Base-by-base conservation (phyloP, 176 grass and related monocot genomes). In the Cenchrus fungigraminus region DNA sequence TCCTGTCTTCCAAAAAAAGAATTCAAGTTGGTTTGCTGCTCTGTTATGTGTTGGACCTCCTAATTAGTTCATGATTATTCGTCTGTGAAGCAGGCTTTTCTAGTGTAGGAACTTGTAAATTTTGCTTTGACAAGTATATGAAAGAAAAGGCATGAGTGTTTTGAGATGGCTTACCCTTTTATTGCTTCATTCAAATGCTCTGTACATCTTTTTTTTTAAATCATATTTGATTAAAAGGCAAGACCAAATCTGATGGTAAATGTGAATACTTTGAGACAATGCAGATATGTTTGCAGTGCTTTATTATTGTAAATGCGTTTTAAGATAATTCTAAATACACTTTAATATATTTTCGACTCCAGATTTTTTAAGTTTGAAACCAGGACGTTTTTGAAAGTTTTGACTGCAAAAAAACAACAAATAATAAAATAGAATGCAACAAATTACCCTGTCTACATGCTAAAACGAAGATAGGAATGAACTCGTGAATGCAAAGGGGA, bases 91-190 rank as follows among this genome's bases (percentile, higher is more conserved):
- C 59, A 28, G n/a, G 59, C 1, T 10, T 12, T 78, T 58, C 43
- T 67, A 50, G 65, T 78, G 58, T 53, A 62, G 43, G 1, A 57
- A n/a, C 69, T 29, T 53, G 66, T 69, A 62, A 62, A n/a, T 42
- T 22, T 58, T 34, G 14, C 1, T 14, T 7, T 12, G 0, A 20
- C 0, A 44, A 54, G 34, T 20, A 29, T 45, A 43, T 64, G 19
- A 64, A 52, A 72, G 2, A 40, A 12, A 8, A 11, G 16, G 3
- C 32, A 73, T 42, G 16, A 5, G n/a, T 31, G 15, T 16, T 64
- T 47, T 56, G 1, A 51, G 14, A 34, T 62, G 13, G 6, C 1
- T 59, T 6, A 9, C 4, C 19, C 6, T 25, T 65, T 5, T 22
- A 29, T 2, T 71, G 9, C 12, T 73, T 32, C 13, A 32, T 17